These are phyloP conservation scores for Fusarium temperatum DNA, from an alignment of 2,329 filamentous ascomycete genomes.

Conservation along the genomic window DNA sequence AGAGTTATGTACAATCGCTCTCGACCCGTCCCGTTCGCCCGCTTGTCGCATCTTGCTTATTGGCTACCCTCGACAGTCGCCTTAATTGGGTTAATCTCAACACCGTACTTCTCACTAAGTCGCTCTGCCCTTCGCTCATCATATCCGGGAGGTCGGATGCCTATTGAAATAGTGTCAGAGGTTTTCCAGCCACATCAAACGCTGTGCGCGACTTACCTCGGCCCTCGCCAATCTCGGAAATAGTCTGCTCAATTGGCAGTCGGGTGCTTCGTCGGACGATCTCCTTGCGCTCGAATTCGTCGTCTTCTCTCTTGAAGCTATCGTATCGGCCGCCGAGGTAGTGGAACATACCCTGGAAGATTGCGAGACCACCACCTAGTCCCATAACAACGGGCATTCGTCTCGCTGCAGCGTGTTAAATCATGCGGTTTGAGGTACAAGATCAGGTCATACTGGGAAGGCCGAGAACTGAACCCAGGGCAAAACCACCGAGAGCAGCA, in stretches of 20 bases:
- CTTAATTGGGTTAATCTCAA: slow-evolving; percentile 78
- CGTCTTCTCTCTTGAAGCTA: slow-evolving; percentile 63
- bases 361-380: slow-evolving; percentile 66
- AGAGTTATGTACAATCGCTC: slow-evolving; percentile 51
- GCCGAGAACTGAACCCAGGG: slow-evolving; percentile 77
- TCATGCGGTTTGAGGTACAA: slow-evolving; percentile 2
- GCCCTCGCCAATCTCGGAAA: slow-evolving; percentile 85
- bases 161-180: slow-evolving; percentile 55
- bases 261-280: slow-evolving; percentile 77
- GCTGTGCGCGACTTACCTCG: slow-evolving; percentile 68
- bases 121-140: slow-evolving; percentile 83
- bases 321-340: slow-evolving; percentile 71
- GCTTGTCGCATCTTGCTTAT: slow-evolving; percentile 40
- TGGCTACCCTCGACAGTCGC: slow-evolving; percentile 58
- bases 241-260: slow-evolving; percentile 79
- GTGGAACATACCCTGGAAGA: slow-evolving; percentile 70
- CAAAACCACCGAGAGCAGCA: slow-evolving; percentile 77
- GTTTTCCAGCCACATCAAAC: neutral
- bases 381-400: slow-evolving; percentile 77
- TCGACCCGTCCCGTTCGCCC: slow-evolving; percentile 42
- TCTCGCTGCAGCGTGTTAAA: slow-evolving; percentile 45
- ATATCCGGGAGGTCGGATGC: slow-evolving; percentile 82
- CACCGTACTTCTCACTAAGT: slow-evolving; percentile 86
- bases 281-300: slow-evolving; percentile 81
- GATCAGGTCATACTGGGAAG: slow-evolving; percentile 77